phyloP scores from a whole-genome alignment of 371 early-diverging fungal species.

The Lichtheimia corymbifera region DNA sequence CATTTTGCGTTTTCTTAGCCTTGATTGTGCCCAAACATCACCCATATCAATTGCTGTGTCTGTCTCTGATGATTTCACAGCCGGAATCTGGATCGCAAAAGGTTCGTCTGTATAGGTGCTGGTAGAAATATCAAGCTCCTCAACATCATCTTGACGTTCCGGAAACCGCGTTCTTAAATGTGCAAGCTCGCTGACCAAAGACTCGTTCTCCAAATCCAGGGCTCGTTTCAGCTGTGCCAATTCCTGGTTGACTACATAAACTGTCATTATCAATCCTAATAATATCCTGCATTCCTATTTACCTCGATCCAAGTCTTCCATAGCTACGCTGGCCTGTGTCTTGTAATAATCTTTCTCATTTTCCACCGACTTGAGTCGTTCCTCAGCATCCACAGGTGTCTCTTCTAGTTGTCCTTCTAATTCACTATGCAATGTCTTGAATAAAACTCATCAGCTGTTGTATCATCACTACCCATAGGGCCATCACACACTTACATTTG shows the following conservation, averaged over 20 bases:
- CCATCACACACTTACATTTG: background rate
- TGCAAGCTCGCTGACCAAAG: constrained; percentile 35
- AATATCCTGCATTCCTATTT: background rate
- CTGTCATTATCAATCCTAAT: background rate
- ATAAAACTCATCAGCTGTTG: background rate
- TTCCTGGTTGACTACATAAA: constrained; percentile 31
- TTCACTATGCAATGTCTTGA: constrained; percentile 34
- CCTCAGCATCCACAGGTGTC: constrained; percentile 15
- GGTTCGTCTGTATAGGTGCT: constrained; percentile 4
- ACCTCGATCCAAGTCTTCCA: constrained; percentile 40
- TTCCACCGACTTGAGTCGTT: constrained; percentile 33
- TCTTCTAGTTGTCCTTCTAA: constrained; percentile 19
- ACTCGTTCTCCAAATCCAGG: constrained; percentile 32
- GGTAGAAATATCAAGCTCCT: background rate
- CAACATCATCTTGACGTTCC: constrained; percentile 7
- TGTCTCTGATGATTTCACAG: background rate
- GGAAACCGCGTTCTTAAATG: constrained; percentile 25
- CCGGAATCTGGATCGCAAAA: background rate
- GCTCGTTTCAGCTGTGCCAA: constrained; percentile 21
- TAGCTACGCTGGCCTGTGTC: constrained; percentile 37
- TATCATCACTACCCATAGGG: background rate
- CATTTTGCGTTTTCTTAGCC: constrained; percentile 30
- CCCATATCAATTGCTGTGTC: constrained; percentile 23
- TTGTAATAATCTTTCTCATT: constrained; percentile 52
- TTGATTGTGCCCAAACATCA: constrained; percentile 40